phyloP scores from a whole-genome alignment of 2,329 filamentous ascomycete genomes.

The Cladosporium sp. region DNA sequence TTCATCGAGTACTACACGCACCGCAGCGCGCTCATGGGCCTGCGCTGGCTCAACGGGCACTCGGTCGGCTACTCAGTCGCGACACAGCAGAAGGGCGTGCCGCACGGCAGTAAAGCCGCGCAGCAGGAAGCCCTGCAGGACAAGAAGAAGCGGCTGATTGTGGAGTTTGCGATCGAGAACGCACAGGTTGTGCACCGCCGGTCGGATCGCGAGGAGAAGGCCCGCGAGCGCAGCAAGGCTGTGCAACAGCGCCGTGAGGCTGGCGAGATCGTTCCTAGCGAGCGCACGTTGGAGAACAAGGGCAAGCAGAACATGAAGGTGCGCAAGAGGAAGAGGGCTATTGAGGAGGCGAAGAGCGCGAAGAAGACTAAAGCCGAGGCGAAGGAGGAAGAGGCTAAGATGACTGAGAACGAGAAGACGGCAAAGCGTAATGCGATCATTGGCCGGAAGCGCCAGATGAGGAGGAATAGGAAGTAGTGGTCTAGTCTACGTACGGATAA shows the following conservation, averaged over 20 bases:
- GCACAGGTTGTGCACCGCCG: conserved; percentile 87
- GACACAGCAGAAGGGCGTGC: conserved; percentile 36
- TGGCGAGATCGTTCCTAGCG: conserved; percentile 7
- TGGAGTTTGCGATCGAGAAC: conserved; percentile 98
- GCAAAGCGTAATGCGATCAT: conserved; percentile 73
- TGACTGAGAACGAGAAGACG: conserved; percentile 47
- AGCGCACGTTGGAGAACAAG: conserved; percentile 12
- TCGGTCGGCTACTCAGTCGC: conserved; percentile 49
- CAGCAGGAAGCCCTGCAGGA: conserved; percentile 53
- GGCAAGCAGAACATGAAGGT: conserved; percentile 15
- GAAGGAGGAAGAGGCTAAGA: conserved; percentile 31
- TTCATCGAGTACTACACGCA: conserved; percentile 97
- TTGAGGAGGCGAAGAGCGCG: conserved; percentile 17
- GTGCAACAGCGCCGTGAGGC: conserved; percentile 19
- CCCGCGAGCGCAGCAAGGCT: conserved; percentile 41
- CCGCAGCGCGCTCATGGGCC: conserved; percentile 87
- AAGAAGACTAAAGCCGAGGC: conserved; percentile 29
- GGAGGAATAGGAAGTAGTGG: conserved; percentile 34
- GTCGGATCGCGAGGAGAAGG: conserved; percentile 58
- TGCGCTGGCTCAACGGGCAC: conserved; percentile 88
- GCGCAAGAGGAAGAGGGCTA: conserved; percentile 17
- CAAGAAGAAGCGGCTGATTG: conserved; percentile 83
- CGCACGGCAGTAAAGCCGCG: conserved; percentile 26
- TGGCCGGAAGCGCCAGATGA: conserved; percentile 74
- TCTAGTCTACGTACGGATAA: background rate